Percentiles rank a stretch among this genome's conserved stretches.
phyloP scores from a whole-genome alignment of 352 stramenopile genomes.

The Pythium sukuiense region DNA sequence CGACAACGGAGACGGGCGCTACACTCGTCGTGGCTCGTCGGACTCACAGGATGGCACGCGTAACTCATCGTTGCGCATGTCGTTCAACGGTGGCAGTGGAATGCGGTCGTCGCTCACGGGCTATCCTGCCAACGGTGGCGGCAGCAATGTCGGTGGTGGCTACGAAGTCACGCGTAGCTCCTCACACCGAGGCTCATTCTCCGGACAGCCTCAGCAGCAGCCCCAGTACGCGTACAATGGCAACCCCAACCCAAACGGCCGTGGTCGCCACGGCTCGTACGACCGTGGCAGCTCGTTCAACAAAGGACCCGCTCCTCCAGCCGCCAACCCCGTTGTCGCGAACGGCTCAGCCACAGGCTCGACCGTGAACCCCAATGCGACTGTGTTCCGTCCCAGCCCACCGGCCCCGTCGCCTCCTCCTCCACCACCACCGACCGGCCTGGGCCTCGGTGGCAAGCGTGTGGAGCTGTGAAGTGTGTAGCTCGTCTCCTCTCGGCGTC shows the following conservation, averaged over 20 bases:
- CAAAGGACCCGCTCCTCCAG: constrained; percentile 18
- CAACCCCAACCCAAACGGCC: constrained; percentile 37
- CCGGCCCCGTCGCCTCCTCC: constrained; percentile 10
- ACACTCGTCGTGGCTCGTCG: constrained; percentile 58
- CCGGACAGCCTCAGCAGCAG: constrained; percentile 19
- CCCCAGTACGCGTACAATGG: constrained; percentile 33
- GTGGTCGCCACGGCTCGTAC: constrained; percentile 28
- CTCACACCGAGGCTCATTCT: constrained; percentile 36
- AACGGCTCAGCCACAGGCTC: constrained; percentile 7
- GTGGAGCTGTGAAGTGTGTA: constrained; percentile 55
- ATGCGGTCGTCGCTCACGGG: constrained; percentile 28
- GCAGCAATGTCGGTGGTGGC: constrained; percentile 17
- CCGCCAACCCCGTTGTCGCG: neutral
- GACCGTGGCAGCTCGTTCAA: constrained; percentile 37
- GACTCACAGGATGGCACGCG: constrained; percentile 38
- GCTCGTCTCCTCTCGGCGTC: neutral
- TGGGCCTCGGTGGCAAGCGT: constrained; percentile 51
- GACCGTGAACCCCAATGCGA: constrained; percentile 7
- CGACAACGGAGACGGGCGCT: constrained; percentile 32
- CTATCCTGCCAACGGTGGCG: constrained; percentile 21
- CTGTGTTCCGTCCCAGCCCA: constrained; percentile 2
- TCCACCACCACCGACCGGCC: neutral
- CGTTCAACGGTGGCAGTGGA: constrained; percentile 26
- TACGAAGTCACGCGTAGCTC: constrained; percentile 35
- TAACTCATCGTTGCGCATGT: constrained; percentile 19